phyloP scores from a whole-genome alignment of 1,284 basidiomycete species.

The Rhodotorula sp. region DNA sequence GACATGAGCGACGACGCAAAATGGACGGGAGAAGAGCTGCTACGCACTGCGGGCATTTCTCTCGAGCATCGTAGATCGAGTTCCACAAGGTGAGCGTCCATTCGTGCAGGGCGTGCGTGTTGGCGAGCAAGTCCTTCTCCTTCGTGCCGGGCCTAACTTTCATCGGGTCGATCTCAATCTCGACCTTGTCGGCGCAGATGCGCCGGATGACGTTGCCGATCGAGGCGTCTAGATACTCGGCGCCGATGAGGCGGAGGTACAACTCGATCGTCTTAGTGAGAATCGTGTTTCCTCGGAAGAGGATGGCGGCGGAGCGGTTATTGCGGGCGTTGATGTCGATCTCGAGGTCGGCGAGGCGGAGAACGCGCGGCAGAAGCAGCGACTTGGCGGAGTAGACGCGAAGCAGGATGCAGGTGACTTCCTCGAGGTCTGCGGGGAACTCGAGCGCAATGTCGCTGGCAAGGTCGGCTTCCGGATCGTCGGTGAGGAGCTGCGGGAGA shows the following conservation, averaged over 20 bases:
- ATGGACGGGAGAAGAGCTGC: neutral
- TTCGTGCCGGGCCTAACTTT: constrained; percentile 48
- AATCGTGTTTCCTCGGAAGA: constrained; percentile 75
- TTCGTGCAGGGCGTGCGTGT: constrained; percentile 50
- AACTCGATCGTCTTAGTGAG: constrained; percentile 77
- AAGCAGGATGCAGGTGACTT: constrained; percentile 37
- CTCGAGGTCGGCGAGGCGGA: constrained; percentile 39
- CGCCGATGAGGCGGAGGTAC: constrained; percentile 72
- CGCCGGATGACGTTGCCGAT: constrained; percentile 66
- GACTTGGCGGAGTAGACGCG: constrained; percentile 41
- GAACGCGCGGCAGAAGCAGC: constrained; percentile 36
- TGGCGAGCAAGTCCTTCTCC: constrained; percentile 59
- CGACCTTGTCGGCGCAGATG: constrained; percentile 66
- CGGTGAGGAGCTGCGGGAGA: constrained; percentile 30
- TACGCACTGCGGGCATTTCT: constrained; percentile 69
- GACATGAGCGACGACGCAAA: neutral
- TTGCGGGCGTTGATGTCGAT: constrained; percentile 27
- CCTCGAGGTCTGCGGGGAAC: constrained; percentile 41
- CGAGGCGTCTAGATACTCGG: constrained; percentile 70
- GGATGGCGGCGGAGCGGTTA: constrained; percentile 55
- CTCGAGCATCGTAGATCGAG: constrained; percentile 68
- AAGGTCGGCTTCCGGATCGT: constrained; percentile 35
- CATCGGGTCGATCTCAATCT: constrained; percentile 72
- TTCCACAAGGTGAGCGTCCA: constrained; percentile 78
- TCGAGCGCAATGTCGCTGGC: constrained; percentile 37